Base-by-base conservation (phyloP, 2,329 filamentous ascomycete species). In the Alternaria tenuissima region DNA sequence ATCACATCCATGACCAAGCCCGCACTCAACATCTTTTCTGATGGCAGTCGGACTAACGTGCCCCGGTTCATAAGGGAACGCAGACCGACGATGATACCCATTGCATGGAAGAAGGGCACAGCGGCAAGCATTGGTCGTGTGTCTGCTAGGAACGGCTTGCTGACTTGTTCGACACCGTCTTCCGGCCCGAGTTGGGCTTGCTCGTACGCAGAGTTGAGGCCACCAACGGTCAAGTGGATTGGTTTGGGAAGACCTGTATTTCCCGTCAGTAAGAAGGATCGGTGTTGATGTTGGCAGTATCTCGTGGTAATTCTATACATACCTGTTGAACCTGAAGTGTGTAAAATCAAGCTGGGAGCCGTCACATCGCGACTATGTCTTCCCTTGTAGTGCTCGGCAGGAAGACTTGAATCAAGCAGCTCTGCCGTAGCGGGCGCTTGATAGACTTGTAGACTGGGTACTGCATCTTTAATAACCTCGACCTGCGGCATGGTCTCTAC, bases 261-360 rank as follows among this genome's bases (percentile, higher is more conserved):
- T 3, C 3, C 1, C 16, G 30, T 57, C 14, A 46, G 47, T 4
- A n/a, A 12, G 22, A 14, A 11, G 4, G 1, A 1, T n/a, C 22
- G 4, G 22, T 7, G 8, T 8, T 6, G 2, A 24, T 5, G 26
- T 34, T 5, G 9, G 16, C 2, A 26, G 2, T 12, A 7, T 2
- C 5, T 24, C 30, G 20, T 5, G 8, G n/a, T 34, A 4, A 26
- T 26, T 2, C 7, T 7, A 14, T 39, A 0, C 55, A 18, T 44
- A 34, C 55, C 55, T 3, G 55, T 57, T 22, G 55, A 57, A 12
- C 55, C 55, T 2, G 55, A 57, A 12, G 55, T 57, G 16, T 57
- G 55, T 11, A 57, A n/a, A 12, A 57, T 57, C 22, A 57, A 24
- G 9, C 47, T 52, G 3, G 24, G 12, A 8, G 55, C 55, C 1